Evolutionary conservation across 768 basidiomycete species (phyloP).

Genomic region (Lactifluus volemus): DNA sequence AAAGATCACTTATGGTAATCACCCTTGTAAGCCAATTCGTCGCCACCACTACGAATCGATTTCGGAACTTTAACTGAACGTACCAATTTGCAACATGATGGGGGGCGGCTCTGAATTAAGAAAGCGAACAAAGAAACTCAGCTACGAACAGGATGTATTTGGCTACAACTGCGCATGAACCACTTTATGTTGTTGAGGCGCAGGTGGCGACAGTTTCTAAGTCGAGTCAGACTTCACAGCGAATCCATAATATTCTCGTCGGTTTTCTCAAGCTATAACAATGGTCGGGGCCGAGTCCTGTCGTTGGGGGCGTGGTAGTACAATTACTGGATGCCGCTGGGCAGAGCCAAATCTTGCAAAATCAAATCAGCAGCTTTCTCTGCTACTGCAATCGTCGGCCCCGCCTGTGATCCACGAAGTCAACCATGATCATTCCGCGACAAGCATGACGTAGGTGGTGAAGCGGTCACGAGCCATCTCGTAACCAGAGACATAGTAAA

Average conservation of each 20-base stretch:
- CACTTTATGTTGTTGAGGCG: background rate
- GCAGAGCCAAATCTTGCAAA: constrained; percentile 14
- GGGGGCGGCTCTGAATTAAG: background rate
- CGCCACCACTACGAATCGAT: background rate
- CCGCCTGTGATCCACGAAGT: constrained; percentile 19
- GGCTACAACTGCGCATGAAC: background rate
- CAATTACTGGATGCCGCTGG: background rate
- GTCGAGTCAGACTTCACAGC: background rate
- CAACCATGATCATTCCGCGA: background rate
- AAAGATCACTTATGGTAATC: background rate
- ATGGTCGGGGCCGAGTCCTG: background rate
- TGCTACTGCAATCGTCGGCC: constrained; percentile 23
- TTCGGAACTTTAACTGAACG: background rate
- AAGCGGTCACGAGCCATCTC: background rate
- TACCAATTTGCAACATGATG: background rate
- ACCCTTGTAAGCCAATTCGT: background rate
- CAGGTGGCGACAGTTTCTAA: background rate
- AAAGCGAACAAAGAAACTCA: background rate
- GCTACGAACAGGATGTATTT: background rate
- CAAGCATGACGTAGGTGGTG: background rate
- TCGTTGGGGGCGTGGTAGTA: background rate
- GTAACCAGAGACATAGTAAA: background rate
- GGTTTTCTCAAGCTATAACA: background rate
- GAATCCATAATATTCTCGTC: background rate
- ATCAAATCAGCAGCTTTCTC: constrained; percentile 29